Percentiles rank a stretch among this genome's conserved stretches.
These are phyloP conservation scores for Mucor indicus DNA, from an alignment of 371 early-diverging fungal species.

Conservation along the genomic window DNA sequence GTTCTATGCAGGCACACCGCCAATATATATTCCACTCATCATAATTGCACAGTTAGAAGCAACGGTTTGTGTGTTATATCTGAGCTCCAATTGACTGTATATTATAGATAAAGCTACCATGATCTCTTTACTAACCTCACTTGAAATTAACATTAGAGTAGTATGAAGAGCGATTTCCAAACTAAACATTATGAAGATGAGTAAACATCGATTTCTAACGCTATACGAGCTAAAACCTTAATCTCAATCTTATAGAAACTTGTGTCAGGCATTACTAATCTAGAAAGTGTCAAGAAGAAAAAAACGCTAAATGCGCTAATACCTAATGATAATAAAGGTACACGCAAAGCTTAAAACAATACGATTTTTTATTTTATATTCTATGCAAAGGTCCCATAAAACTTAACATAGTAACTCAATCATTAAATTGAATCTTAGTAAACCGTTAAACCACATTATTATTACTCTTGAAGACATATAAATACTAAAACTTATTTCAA, in stretches of 20 bases:
- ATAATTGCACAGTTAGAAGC: slow-evolving; percentile 12
- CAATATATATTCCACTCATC: slow-evolving; percentile 7
- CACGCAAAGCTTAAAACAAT: no score
- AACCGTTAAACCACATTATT: no score
- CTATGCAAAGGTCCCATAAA: no score
- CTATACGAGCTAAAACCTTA: slow-evolving; percentile 8
- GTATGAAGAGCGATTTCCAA: not conserved
- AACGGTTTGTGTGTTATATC: slow-evolving; percentile 5
- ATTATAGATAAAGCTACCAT: slow-evolving; percentile 4
- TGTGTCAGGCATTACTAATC: slow-evolving; percentile 2
- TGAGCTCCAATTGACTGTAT: slow-evolving; percentile 7
- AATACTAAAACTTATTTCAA: no score
- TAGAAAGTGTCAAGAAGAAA: slow-evolving; percentile 8
- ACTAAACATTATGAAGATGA: slow-evolving; percentile 5
- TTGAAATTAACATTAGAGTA: slow-evolving; percentile 3
- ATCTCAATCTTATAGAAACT: slow-evolving; percentile 13
- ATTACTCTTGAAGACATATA: no score
- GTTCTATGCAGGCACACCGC: not conserved
- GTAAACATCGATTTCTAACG: slow-evolving; percentile 7
- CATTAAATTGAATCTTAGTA: no score
- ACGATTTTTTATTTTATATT: no score
- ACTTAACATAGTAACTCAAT: no score
- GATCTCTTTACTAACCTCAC: slow-evolving; percentile 4
- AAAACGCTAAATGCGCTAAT: no score
- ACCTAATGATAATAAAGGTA: no score